Conservation (phyloP, 2,329 filamentous ascomycete genomes). For the Aspergillus persii region DNA sequence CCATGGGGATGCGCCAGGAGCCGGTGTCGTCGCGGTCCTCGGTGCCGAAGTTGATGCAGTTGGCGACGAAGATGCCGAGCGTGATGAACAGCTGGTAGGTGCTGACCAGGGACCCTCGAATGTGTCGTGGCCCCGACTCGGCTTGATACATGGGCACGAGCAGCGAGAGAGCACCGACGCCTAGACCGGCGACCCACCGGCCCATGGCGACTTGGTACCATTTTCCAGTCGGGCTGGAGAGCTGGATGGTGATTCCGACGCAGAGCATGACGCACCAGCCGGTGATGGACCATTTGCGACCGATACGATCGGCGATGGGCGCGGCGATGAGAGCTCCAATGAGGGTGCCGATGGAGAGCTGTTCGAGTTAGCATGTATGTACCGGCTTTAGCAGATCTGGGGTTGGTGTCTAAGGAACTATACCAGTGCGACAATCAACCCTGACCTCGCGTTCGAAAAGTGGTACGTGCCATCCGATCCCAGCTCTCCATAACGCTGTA, state of each 20-base stretch:
- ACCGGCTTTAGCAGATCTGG: not conserved
- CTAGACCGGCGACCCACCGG: constrained; percentile 43
- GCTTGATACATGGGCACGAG: constrained; percentile 48
- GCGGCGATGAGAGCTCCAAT: constrained; percentile 43
- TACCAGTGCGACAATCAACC: constrained; percentile 44
- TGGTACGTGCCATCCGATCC: constrained; percentile 28
- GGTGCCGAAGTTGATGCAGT: constrained; percentile 48
- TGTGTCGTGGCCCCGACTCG: constrained; percentile 45
- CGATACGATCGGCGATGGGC: constrained; percentile 42
- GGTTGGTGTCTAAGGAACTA: constrained; percentile 1
- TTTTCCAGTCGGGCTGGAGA: constrained; percentile 33
- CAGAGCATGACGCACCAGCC: constrained; percentile 40
- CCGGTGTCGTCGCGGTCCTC: constrained; percentile 35
- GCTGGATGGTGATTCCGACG: constrained; percentile 44
- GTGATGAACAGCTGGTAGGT: constrained; percentile 50
- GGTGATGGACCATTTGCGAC: constrained; percentile 43
- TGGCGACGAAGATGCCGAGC: constrained; percentile 46
- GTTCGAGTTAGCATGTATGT: not conserved
- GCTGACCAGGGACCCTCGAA: constrained; percentile 45
- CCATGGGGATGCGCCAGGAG: constrained; percentile 53
- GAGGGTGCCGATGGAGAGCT: constrained; percentile 45
- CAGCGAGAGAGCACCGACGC: constrained; percentile 43
- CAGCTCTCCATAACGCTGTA: constrained; percentile 36
- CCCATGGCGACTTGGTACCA: constrained; percentile 45
- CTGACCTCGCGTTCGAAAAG: constrained; percentile 43